These are phyloP conservation scores for Fusarium secorum DNA, from an alignment of 2,329 filamentous ascomycete genomes.

Conservation along the genomic window DNA sequence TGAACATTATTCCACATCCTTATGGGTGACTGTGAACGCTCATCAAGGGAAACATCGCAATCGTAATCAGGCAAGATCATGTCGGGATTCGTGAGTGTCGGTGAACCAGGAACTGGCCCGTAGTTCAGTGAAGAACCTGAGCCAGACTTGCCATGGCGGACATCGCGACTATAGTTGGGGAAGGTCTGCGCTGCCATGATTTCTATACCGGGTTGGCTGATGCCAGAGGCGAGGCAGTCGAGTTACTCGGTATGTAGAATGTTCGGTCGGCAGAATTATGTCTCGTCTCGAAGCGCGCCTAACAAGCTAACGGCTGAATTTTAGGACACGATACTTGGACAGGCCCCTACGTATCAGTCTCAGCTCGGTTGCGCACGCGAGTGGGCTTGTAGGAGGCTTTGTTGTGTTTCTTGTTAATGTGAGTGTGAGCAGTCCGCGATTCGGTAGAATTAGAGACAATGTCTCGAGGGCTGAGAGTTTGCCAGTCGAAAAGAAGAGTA, in stretches of 20 bases:
- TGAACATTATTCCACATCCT: conserved; percentile 61
- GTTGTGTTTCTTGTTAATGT: conserved; percentile 20
- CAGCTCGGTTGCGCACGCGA: conserved; percentile 28
- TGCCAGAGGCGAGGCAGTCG: neutral
- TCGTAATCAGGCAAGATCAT: conserved; percentile 88
- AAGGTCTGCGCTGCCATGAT: conserved; percentile 46
- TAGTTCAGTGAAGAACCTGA: conserved; percentile 48
- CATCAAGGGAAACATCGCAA: conserved; percentile 61
- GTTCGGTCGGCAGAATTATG: neutral
- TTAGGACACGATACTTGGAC: conserved; percentile 23
- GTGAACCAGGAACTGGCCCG: conserved; percentile 70
- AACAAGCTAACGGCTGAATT: conserved; percentile 4
- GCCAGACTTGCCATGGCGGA: conserved; percentile 42
- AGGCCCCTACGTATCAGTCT: conserved; percentile 7
- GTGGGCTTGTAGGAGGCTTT: conserved; percentile 12
- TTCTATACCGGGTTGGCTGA: neutral
- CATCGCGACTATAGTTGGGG: conserved; percentile 39
- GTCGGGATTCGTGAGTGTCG: conserved; percentile 90
- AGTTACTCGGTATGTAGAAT: neutral
- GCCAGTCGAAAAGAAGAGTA: conserved; percentile 28
- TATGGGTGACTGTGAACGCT: conserved; percentile 60
- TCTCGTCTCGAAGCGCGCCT: conserved; percentile 11
- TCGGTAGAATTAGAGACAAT: conserved; percentile 27
- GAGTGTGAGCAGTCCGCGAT: conserved; percentile 21
- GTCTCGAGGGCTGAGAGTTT: conserved; percentile 18